Percentiles rank a stretch among this genome's conserved stretches.
phyloP scores from a whole-genome alignment of 2,329 filamentous ascomycete species.

The Aspergillus ustus region DNA sequence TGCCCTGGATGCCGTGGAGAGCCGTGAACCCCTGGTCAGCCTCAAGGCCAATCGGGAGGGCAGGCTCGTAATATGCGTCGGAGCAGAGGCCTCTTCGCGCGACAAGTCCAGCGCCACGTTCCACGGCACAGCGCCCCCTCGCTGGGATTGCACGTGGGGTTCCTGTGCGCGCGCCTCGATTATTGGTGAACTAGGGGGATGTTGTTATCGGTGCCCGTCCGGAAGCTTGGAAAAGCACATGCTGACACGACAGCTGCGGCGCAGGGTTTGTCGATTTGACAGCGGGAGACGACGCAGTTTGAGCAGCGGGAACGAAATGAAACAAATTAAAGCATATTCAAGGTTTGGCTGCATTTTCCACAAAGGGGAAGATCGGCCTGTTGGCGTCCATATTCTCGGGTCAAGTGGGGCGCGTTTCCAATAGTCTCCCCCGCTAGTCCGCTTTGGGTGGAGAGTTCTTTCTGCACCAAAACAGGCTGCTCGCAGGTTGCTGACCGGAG shows the following conservation, averaged over 20 bases:
- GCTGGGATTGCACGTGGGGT: background rate
- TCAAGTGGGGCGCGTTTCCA: background rate
- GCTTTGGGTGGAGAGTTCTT: background rate
- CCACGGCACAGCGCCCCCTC: background rate
- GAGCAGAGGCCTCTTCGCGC: background rate
- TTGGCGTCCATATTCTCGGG: background rate
- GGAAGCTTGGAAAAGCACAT: background rate
- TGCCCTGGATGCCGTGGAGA: background rate
- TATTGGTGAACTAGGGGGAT: background rate
- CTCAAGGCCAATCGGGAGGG: background rate
- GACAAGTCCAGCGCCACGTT: constrained; percentile 2
- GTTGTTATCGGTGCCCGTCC: background rate
- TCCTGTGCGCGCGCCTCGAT: background rate
- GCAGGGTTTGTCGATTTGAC: background rate
- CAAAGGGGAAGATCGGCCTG: background rate
- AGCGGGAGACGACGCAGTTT: no score
- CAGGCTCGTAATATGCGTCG: background rate
- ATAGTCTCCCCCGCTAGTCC: background rate
- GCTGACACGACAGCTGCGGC: background rate
- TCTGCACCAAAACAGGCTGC: background rate
- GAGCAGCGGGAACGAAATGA: no score
- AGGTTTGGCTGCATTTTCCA: background rate
- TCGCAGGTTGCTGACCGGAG: background rate
- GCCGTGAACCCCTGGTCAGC: background rate
- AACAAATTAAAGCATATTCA: background rate